Conservation (phyloP, 441 rosid genomes). For the Arabidopsis hybrid region DNA sequence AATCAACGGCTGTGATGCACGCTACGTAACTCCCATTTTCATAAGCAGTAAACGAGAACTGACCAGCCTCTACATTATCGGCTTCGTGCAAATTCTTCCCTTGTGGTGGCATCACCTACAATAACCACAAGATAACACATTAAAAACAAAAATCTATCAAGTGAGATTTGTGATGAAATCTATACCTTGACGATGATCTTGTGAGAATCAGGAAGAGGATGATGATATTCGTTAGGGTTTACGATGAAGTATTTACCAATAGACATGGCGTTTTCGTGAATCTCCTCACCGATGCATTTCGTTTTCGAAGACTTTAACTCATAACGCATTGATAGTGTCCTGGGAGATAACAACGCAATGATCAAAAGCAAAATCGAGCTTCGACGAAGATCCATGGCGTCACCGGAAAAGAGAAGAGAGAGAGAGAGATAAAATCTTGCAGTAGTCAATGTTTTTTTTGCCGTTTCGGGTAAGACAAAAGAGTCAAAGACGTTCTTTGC, state of each 20-base stretch:
- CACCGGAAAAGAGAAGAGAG: neutral
- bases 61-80: conserved; percentile 57
- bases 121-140: neutral
- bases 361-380: conserved; percentile 27
- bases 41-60: conserved; percentile 67
- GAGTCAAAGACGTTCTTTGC: neutral
- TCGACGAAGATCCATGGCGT: conserved; percentile 39
- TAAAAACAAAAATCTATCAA: neutral
- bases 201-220: conserved; percentile 60
- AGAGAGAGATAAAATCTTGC: conserved; percentile 1
- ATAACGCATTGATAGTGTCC: conserved; percentile 57
- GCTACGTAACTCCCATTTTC: conserved; percentile 60
- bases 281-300: conserved; percentile 70
- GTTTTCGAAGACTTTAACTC: conserved; percentile 58
- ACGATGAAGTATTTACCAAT: conserved; percentile 70
- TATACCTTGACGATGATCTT: conserved; percentile 58
- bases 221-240: conserved; percentile 54
- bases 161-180: neutral
- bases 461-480: conserved; percentile 18
- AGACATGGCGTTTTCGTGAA: conserved; percentile 56
- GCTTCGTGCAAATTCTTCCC: conserved; percentile 56
- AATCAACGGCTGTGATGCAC: conserved; percentile 63
- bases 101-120: conserved; percentile 54
- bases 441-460: conserved; percentile 18
- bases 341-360: conserved; percentile 47